A percentile compares a stretch with the other conserved stretches of the same genome.
phyloP scores from a whole-genome alignment of 1,284 basidiomycete species.

The Phellinidium pouzarii region DNA sequence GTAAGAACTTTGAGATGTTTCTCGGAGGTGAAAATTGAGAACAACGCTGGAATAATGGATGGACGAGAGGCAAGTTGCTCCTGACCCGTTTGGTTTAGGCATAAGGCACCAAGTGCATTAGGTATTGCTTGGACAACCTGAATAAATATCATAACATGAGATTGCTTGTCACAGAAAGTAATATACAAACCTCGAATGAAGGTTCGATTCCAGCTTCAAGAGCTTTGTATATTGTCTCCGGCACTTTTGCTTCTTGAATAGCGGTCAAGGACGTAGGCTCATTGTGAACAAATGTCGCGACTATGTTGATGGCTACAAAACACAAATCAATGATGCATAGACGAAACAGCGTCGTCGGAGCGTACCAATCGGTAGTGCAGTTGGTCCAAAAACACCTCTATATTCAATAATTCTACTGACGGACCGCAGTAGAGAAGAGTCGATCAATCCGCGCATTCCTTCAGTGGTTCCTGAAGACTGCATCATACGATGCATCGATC shows the following conservation, averaged over 20 bases:
- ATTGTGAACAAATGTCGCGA: conserved; percentile 98
- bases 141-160: conserved; percentile 2
- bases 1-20: conserved; percentile 81
- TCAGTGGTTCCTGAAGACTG: conserved; percentile 91
- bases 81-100: conserved; percentile 88
- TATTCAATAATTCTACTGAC: conserved; percentile 87
- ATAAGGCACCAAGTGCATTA: conserved; percentile 95
- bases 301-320: conserved; percentile 83
- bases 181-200: conserved; percentile 67
- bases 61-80: conserved; percentile 74
- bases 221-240: conserved; percentile 83
- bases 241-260: conserved; percentile 88
- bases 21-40: conserved; percentile 83
- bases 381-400: conserved; percentile 79
- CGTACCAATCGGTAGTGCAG: conserved; percentile 76
- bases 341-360: not conserved
- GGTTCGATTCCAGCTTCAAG: conserved; percentile 84
- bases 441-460: conserved; percentile 90
- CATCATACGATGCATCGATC: conserved; percentile 96
- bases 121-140: conserved; percentile 89
- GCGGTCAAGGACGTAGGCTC: conserved; percentile 93
- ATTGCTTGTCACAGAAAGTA: not conserved
- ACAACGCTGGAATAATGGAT: conserved; percentile 77
- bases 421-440: conserved; percentile 81
- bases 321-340: conserved; percentile 4